phyloP scores from a whole-genome alignment of 2,329 filamentous ascomycete species.

The Sclerotinia borealis region DNA sequence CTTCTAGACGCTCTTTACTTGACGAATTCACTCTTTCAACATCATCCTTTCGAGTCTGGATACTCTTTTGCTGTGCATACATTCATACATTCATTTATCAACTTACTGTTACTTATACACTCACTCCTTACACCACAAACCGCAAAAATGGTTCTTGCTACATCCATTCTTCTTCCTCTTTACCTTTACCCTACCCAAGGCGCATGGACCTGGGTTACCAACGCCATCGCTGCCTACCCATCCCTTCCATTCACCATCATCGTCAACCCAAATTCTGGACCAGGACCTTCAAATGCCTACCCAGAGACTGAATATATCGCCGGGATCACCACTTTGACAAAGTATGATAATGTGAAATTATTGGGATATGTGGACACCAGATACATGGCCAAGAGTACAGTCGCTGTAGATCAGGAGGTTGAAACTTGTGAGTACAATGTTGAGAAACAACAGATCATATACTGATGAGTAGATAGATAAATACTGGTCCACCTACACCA shows the following conservation, averaged over 20 bases:
- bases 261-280: constrained; percentile 3
- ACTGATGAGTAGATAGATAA: neutral
- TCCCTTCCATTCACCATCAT: constrained; percentile 8
- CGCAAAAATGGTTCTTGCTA: constrained; percentile 5
- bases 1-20: neutral
- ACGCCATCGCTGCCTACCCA: neutral
- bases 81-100: too few relatives aligned
- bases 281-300: neutral
- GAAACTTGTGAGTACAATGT: constrained; percentile 1
- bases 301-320: neutral
- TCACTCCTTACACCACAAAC: neutral
- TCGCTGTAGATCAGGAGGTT: neutral
- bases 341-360: constrained; percentile 2
- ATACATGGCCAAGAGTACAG: neutral
- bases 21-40: neutral
- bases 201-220: constrained; percentile 6
- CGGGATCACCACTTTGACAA: neutral
- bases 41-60: neutral
- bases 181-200: constrained; percentile 6
- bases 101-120: neutral
- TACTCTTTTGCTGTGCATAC: neutral
- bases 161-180: constrained; percentile 9
- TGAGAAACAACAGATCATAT: too few relatives aligned
- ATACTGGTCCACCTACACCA: constrained; percentile 11
- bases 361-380: constrained; percentile 8